phyloP scores from a whole-genome alignment of 352 stramenopile genomes.

The Peronospora destructor region DNA sequence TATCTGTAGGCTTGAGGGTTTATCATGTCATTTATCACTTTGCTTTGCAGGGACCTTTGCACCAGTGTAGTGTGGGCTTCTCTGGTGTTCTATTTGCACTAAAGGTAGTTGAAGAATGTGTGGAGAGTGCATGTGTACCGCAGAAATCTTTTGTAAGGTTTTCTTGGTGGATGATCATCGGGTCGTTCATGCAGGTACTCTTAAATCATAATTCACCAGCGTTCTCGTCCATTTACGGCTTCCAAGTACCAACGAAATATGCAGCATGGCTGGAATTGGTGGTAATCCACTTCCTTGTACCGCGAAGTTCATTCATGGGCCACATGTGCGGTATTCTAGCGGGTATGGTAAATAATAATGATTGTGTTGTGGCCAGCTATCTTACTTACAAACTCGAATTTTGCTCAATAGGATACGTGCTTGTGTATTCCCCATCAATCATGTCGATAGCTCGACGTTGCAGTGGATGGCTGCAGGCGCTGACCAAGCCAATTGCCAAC shows the following conservation, averaged over 20 bases:
- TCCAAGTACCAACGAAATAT: slow-evolving; percentile 83
- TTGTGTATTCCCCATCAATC: slow-evolving; percentile 19
- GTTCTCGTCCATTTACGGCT: slow-evolving; percentile 54
- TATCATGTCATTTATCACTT: background rate
- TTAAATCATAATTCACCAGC: slow-evolving; percentile 71
- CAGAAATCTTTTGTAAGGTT: too few relatives aligned
- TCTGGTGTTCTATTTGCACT: slow-evolving; percentile 74
- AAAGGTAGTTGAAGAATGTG: slow-evolving; percentile 36
- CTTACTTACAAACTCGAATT: background rate
- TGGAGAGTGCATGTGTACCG: background rate
- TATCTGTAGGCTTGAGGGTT: background rate
- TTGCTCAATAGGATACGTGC: slow-evolving; percentile 24
- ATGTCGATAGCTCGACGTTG: slow-evolving; percentile 7
- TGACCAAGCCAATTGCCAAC: slow-evolving; percentile 1
- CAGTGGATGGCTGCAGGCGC: slow-evolving; percentile 8
- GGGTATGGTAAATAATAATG: slow-evolving; percentile 23
- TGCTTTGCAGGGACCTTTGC: slow-evolving; percentile 29
- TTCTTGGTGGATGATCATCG: background rate
- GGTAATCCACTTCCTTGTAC: slow-evolving; percentile 82
- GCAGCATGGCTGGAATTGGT: slow-evolving; percentile 85
- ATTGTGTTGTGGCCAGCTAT: background rate
- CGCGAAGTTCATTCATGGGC: slow-evolving; percentile 72
- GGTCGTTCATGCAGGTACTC: slow-evolving; percentile 48
- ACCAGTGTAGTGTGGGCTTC: slow-evolving; percentile 74
- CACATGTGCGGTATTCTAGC: slow-evolving; percentile 86